Conservation (phyloP, 2,329 filamentous ascomycete genomes). For the Aspergillus hortae region DNA sequence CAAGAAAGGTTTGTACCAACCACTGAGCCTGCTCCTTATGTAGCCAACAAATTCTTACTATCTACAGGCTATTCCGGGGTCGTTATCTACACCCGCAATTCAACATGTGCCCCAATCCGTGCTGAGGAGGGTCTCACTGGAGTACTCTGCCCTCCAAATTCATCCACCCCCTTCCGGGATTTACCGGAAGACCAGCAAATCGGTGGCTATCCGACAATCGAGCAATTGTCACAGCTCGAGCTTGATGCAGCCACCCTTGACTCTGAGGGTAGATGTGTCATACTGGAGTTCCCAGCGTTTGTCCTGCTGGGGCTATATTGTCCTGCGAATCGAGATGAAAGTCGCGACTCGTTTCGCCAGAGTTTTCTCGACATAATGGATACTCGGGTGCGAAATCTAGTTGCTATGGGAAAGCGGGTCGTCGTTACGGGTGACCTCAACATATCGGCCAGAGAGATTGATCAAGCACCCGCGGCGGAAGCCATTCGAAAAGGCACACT, state of each 20-base stretch:
- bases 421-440: constrained; percentile 87
- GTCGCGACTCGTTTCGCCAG: constrained; percentile 75
- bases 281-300: constrained; percentile 92
- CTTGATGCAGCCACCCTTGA: constrained; percentile 73
- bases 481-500: constrained; percentile 66
- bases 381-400: constrained; percentile 77
- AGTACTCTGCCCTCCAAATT: constrained; percentile 69
- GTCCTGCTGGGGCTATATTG: constrained; percentile 91
- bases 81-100: constrained; percentile 88
- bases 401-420: constrained; percentile 76
- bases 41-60: background rate
- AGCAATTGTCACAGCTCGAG: constrained; percentile 60
- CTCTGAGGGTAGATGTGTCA: constrained; percentile 84
- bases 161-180: constrained; percentile 67
- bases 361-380: constrained; percentile 79
- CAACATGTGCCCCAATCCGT: constrained; percentile 77
- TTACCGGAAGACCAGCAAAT: constrained; percentile 72
- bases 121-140: constrained; percentile 95
- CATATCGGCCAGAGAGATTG: constrained; percentile 65
- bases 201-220: constrained; percentile 75
- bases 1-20: constrained; percentile 69
- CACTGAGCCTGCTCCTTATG: background rate
- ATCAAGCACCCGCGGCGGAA: constrained; percentile 72
- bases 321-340: constrained; percentile 82
- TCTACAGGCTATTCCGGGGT: constrained; percentile 84